Evolutionary conservation across 768 basidiomycete genomes (phyloP).

Genomic region (Suillus hirtellus): DNA sequence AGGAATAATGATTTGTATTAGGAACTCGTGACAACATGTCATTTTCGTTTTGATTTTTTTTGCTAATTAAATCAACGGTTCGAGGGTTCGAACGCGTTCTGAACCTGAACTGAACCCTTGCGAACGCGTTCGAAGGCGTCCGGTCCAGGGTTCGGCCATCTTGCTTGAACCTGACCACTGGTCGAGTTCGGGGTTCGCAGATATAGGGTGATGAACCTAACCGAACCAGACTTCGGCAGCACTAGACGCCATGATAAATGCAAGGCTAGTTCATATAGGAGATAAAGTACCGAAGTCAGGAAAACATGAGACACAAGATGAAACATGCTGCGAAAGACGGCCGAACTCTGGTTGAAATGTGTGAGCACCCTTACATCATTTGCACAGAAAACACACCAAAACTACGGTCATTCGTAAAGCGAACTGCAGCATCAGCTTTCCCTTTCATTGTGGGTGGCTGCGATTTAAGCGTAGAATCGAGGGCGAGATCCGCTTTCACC

Average conservation of each 20-base stretch:
- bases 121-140: too few relatives aligned
- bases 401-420: constrained; percentile 62
- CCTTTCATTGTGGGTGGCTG: constrained; percentile 47
- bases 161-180: too few relatives aligned
- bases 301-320: constrained; percentile 72
- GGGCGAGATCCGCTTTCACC: constrained; percentile 60
- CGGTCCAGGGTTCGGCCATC: too few relatives aligned
- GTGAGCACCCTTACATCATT: background rate
- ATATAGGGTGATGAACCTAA: too few relatives aligned
- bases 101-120: too few relatives aligned
- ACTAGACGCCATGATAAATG: background rate
- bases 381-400: constrained; percentile 51
- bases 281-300: constrained; percentile 60
- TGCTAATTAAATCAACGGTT: too few relatives aligned
- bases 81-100: too few relatives aligned
- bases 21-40: too few relatives aligned
- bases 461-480: constrained; percentile 66
- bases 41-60: too few relatives aligned
- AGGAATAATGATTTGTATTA: too few relatives aligned
- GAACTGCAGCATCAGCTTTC: constrained; percentile 63
- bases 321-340: constrained; percentile 65
- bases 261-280: background rate
- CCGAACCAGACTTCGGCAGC: too few relatives aligned
- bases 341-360: constrained; percentile 63
- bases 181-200: too few relatives aligned